phyloP scores from a whole-genome alignment of 108 stramenopile species.

The Asterionellopsis glacialis region DNA sequence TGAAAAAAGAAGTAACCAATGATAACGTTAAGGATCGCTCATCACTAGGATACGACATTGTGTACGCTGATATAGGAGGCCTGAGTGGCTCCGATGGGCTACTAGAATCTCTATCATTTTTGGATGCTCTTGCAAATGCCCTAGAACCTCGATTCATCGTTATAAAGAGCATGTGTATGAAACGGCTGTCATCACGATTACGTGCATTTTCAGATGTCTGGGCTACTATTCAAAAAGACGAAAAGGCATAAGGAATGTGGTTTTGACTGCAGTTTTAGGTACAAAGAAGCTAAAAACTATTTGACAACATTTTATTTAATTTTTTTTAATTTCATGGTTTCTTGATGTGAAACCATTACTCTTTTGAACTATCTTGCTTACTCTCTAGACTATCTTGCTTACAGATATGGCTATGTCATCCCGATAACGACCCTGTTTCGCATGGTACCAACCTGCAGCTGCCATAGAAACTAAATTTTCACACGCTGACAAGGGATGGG shows the following conservation, averaged over 20 bases:
- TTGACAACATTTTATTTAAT: too few relatives aligned
- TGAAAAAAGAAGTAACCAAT: background rate
- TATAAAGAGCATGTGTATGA: slow-evolving; percentile 30
- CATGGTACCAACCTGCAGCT: slow-evolving; percentile 70
- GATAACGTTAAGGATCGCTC: background rate
- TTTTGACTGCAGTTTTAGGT: too few relatives aligned
- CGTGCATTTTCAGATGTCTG: slow-evolving; percentile 24
- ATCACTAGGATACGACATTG: slow-evolving; percentile 20
- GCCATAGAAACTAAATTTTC: slow-evolving; percentile 70
- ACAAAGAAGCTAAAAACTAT: too few relatives aligned
- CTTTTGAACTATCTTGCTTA: too few relatives aligned
- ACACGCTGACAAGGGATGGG: slow-evolving; percentile 58
- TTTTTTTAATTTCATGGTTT: too few relatives aligned
- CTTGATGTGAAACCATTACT: too few relatives aligned
- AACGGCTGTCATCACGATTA: slow-evolving; percentile 18
- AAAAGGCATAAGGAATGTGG: too few relatives aligned
- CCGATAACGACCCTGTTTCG: slow-evolving; percentile 68
- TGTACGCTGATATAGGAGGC: slow-evolving; percentile 41
- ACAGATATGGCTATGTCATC: slow-evolving; percentile 83
- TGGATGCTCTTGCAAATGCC: slow-evolving; percentile 20
- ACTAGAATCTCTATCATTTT: slow-evolving; percentile 22
- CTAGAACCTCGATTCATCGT: slow-evolving; percentile 33
- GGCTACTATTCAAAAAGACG: background rate
- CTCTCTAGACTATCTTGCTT: slow-evolving; percentile 14
- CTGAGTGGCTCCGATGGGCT: slow-evolving; percentile 28